A percentile compares a stretch with the other conserved stretches of the same genome.
Evolutionary conservation across 805 yeast species (phyloP).

Genomic region (Candida suzukii): DNA sequence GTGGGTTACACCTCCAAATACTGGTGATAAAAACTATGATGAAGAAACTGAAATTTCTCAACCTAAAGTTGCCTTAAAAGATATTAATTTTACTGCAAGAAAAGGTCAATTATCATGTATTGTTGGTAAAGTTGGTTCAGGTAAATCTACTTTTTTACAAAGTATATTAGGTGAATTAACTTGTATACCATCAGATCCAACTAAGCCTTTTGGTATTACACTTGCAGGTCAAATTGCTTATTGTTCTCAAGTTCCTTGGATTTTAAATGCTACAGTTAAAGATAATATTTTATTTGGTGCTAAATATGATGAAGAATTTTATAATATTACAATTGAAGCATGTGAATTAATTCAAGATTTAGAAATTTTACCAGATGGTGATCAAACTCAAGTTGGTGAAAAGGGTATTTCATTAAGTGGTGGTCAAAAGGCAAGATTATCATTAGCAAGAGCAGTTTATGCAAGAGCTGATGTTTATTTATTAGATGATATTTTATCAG

Average conservation of each 20-base stretch:
- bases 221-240: constrained; percentile 45
- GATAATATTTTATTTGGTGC: constrained; percentile 92
- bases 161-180: constrained; percentile 51
- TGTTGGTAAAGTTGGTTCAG: constrained; percentile 64
- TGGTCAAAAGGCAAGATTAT: constrained; percentile 94
- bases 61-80: constrained; percentile 36
- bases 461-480: constrained; percentile 88
- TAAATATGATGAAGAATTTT: constrained; percentile 72
- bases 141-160: constrained; percentile 53
- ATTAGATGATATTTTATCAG: constrained; percentile 89
- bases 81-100: constrained; percentile 42
- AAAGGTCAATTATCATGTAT: constrained; percentile 51
- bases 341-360: constrained; percentile 84
- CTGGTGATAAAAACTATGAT: constrained; percentile 23
- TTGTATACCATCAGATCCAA: constrained; percentile 24
- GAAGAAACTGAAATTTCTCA: constrained; percentile 32
- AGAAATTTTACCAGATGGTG: constrained; percentile 79
- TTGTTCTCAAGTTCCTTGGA: constrained; percentile 84
- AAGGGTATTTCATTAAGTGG: constrained; percentile 95
- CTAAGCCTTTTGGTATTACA: constrained; percentile 16
- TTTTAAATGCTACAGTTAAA: constrained; percentile 87
- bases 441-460: constrained; percentile 93
- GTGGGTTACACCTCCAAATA: constrained; percentile 29
- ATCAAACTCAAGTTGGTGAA: constrained; percentile 90
- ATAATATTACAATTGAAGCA: constrained; percentile 72